A percentile compares a stretch with the other conserved stretches of the same genome.
Evolutionary conservation across 345 rosid genomes (phyloP).

Genomic region (Bruguiera parviflora): DNA sequence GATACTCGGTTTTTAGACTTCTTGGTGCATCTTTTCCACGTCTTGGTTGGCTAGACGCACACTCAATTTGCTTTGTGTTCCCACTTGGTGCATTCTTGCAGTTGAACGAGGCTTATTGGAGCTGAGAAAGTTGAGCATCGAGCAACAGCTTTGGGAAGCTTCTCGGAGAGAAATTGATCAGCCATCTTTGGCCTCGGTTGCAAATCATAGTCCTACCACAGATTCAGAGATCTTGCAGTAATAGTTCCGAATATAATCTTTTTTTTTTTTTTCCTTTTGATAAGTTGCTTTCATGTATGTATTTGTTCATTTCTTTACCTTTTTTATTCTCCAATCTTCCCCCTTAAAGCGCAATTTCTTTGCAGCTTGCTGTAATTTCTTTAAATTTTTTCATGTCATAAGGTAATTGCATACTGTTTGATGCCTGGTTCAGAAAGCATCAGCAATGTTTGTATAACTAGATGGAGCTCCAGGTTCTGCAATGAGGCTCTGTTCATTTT

Average conservation of each 20-base stretch:
- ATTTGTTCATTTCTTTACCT: neutral
- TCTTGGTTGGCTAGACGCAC: neutral
- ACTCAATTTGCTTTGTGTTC: neutral
- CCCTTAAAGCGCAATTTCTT: constrained; percentile 11
- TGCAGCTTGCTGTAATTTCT: neutral
- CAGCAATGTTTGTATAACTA: neutral
- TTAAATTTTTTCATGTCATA: neutral
- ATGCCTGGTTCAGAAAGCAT: neutral
- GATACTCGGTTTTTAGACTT: neutral
- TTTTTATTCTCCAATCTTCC: constrained; percentile 1
- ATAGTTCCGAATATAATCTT: neutral
- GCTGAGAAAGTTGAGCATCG: constrained; percentile 81
- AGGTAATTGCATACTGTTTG: constrained; percentile 7
- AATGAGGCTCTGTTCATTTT: constrained; percentile 8
- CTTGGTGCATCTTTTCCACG: neutral
- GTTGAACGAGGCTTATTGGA: constrained; percentile 78
- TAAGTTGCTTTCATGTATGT: constrained; percentile 1
- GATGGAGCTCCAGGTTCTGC: neutral
- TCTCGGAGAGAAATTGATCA: constrained; percentile 63
- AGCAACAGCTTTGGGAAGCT: constrained; percentile 88
- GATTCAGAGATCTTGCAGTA: constrained; percentile 26
- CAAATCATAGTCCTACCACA: constrained; percentile 23
- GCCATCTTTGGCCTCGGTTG: constrained; percentile 21
- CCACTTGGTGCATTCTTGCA: constrained; percentile 21
- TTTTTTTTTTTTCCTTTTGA: neutral